Base-by-base conservation (phyloP, 352 stramenopile genomes). In the Hyphochytrium catenoides region DNA sequence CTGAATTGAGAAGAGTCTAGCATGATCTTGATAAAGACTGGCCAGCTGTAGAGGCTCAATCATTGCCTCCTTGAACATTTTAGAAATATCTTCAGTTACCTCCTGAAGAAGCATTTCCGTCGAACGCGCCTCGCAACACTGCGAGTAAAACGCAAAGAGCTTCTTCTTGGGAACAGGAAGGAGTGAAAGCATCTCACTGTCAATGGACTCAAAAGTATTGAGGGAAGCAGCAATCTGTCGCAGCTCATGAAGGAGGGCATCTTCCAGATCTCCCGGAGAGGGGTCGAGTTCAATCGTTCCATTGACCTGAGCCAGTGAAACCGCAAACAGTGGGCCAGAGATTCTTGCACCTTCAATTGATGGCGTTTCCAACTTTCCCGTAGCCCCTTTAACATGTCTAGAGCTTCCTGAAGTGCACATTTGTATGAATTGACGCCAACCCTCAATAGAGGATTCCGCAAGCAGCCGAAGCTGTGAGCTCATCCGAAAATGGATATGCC, bases 101-200 rank as follows among this genome's bases (percentile, higher is more conserved):
- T 14, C 37, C 1, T 47, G 38, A 1, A 89, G 50, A 0, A 37
- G 35, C 20, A 24, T 15, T 3, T 36, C 26, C 20, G 31, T 41
- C 41, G 39, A 31, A 30, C 30, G 4, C 7, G 12, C n/a, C 26
- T 1, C 14, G 5, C 33, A 31, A 2, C 14, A 8, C 16, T 34
- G 34, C 8, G 14, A 2, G 2, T 59, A 48, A 8, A 81, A 44
- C 36, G 74, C 54, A 0, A 84, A 48, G 3, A 84, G 31, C 3
- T 56, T 62, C 0, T 46, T 41, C 9, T 54, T 51, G 2, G 73
- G 60, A 2, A 93, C 59, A 4, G 60, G 53, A 7, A 93, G 50
- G 11, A 92, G 50, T 4, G 65, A 84, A 62, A 92, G 74, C 17
- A 92, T 63, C 30, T 93, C 79, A 36, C 57, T 63, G 46, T 93